These are phyloP conservation scores for Zygosaccharomyces rouxii DNA, from an alignment of 805 yeast species.

Conservation along the genomic window DNA sequence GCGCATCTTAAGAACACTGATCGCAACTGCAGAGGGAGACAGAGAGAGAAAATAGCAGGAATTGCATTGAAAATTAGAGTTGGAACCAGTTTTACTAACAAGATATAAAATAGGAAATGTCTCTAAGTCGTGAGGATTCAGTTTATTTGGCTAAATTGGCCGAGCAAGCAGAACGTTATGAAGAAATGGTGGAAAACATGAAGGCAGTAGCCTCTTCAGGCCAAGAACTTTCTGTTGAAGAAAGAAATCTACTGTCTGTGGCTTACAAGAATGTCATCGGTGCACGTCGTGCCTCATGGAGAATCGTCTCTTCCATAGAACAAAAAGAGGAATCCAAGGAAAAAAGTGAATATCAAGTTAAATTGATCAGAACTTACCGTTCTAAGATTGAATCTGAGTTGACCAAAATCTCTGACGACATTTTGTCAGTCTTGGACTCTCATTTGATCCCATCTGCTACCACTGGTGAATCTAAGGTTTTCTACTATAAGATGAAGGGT, in stretches of 20 bases:
- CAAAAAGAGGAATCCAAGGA: constrained; percentile 98
- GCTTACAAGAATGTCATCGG: constrained; percentile 99
- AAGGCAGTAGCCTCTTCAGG: constrained; percentile 95
- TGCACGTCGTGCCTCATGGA: constrained; percentile 99
- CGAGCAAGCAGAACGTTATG: constrained; percentile 99
- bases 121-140: constrained; percentile 93
- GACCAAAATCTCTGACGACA: constrained; percentile 90
- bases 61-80: not conserved
- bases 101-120: constrained; percentile 41
- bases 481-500: constrained; percentile 99
- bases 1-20: too few relatives aligned
- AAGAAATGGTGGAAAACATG: constrained; percentile 99
- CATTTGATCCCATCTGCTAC: constrained; percentile 92
- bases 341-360: constrained; percentile 75
- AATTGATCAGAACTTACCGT: constrained; percentile 89
- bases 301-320: constrained; percentile 96
- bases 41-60: constrained; percentile 2
- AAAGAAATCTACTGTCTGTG: constrained; percentile 93
- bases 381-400: constrained; percentile 90
- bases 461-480: constrained; percentile 96
- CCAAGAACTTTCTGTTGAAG: constrained; percentile 93
- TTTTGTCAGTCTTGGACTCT: constrained; percentile 77
- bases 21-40: not conserved
- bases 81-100: constrained; percentile 2
- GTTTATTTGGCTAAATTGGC: constrained; percentile 97